Base-by-base conservation (phyloP, 768 basidiomycete species). In the Leccinum variicolor region DNA sequence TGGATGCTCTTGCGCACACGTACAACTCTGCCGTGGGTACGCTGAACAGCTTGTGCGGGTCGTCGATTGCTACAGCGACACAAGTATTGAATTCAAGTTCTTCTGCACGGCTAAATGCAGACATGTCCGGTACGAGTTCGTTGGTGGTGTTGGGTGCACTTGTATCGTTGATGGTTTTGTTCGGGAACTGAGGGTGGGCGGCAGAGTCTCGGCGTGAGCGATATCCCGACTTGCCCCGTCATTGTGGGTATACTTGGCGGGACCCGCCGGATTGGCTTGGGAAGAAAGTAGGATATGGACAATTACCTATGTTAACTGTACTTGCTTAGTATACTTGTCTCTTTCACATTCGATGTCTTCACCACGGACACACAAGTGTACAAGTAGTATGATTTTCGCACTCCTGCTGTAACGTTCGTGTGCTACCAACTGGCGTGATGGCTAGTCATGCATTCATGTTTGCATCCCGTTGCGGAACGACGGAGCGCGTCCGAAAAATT, bases 41-140 rank as follows among this genome's bases (percentile, higher is more conserved):
- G 53, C 76, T 83, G 52, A 76, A 79, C 41, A 64, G 64, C 6
- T 73, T 73, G 53, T 89, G 87, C 60, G 87, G 87, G 13, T 50
- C 71, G 13, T 67, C 69, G n/a, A 87, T 79, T 55, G 82, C 79
- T 14, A 53, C 58, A 48, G 33, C 25, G 3, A 55, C 58, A 23
- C 62, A 57, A 6, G 52, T 61, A 5, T 52, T 70, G 10, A 50
- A n/a, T 6, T 61, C 64, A 9, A 53, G 21, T 6, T 61, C 64
- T 3, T 60, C 58, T 2, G 62, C 64, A 19, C 52, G 53, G 52
- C 17, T 34, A 39, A 64, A 50, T 17, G 59, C 50, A 13, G 39
- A 41, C 4, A 48, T 58, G 28, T 55, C 65, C 7, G 50, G 51
- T 8, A 45, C 19, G 33, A 15, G 47, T 14, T 62, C 53, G 39